A percentile compares a stretch with the other conserved stretches of the same genome.
Evolutionary conservation across 2,329 filamentous ascomycete genomes (phyloP).

Genomic region (Ceratocystis destructans): DNA sequence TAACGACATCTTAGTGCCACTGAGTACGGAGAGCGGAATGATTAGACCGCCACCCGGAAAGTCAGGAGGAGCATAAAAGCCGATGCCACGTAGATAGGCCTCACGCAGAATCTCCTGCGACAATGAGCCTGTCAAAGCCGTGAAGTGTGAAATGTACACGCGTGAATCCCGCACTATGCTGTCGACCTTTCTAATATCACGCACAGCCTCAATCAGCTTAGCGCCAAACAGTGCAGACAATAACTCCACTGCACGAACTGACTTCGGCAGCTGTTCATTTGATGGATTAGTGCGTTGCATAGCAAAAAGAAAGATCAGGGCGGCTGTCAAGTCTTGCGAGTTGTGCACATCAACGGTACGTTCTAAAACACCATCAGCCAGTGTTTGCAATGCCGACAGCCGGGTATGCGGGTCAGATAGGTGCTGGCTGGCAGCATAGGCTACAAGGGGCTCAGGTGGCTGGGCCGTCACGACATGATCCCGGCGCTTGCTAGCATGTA

Average conservation of each 20-base stretch:
- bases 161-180: not conserved
- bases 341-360: constrained; percentile 7
- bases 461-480: constrained; percentile 15
- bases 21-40: constrained; percentile 12
- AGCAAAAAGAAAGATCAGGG: constrained; percentile 11
- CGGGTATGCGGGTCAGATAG: constrained; percentile 8
- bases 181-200: not conserved
- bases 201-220: not conserved
- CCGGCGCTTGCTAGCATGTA: constrained; percentile 8
- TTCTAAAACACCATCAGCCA: constrained; percentile 8
- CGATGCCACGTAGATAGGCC: constrained; percentile 11
- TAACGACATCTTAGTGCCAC: constrained; percentile 8
- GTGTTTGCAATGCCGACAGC: constrained; percentile 8
- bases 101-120: constrained; percentile 8
- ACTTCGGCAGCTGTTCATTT: constrained; percentile 2
- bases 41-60: constrained; percentile 14
- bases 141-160: constrained; percentile 17
- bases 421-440: constrained; percentile 13
- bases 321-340: constrained; percentile 12
- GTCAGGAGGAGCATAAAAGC: constrained; percentile 4
- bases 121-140: not conserved
- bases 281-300: constrained; percentile 10
- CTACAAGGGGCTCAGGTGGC: constrained; percentile 16
- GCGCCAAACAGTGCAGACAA: constrained; percentile 7
- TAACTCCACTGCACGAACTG: constrained; percentile 1